A percentile compares a stretch with the other conserved stretches of the same genome.
Conservation (phyloP, 2,329 filamentous ascomycete genomes). For the Catunica adiposa region DNA sequence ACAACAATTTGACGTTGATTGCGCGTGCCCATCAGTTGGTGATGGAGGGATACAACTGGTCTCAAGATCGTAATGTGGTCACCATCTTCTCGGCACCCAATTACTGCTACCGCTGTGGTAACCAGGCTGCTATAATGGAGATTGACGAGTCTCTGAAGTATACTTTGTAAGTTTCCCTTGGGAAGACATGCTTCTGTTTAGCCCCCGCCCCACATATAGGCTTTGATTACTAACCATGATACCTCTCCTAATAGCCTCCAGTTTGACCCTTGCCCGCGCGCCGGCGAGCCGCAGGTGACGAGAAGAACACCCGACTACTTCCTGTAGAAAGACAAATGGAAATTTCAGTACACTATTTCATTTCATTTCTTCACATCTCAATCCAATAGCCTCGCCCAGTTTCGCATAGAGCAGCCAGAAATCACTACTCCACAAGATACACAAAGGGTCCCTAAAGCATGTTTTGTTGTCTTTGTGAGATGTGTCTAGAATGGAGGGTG, state of each 20-base stretch:
- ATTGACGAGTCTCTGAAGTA: slow-evolving; percentile 99
- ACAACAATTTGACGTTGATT: slow-evolving; percentile 91
- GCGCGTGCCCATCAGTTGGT: slow-evolving; percentile 94
- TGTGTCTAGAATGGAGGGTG: background rate
- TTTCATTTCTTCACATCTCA: slow-evolving; percentile 2
- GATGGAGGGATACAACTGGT: slow-evolving; percentile 99
- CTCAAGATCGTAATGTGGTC: slow-evolving; percentile 92
- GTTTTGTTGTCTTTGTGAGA: too few relatives aligned
- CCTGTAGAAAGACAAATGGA: slow-evolving; percentile 41
- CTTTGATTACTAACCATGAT: slow-evolving; percentile 12
- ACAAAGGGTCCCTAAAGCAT: too few relatives aligned
- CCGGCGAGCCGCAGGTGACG: slow-evolving; percentile 97
- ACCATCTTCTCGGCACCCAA: slow-evolving; percentile 93
- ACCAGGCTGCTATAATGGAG: slow-evolving; percentile 99
- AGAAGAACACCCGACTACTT: slow-evolving; percentile 96
- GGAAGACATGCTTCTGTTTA: background rate
- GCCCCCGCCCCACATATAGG: background rate
- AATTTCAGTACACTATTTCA: background rate
- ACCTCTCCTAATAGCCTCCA: slow-evolving; percentile 54
- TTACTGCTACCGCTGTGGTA: slow-evolving; percentile 98
- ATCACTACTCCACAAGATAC: too few relatives aligned
- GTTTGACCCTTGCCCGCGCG: slow-evolving; percentile 95
- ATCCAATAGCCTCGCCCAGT: too few relatives aligned
- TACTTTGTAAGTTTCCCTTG: slow-evolving; percentile 65
- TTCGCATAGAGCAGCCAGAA: too few relatives aligned